phyloP scores from a whole-genome alignment of 2,329 filamentous ascomycete genomes.

The Sordariomycetes sp. region DNA sequence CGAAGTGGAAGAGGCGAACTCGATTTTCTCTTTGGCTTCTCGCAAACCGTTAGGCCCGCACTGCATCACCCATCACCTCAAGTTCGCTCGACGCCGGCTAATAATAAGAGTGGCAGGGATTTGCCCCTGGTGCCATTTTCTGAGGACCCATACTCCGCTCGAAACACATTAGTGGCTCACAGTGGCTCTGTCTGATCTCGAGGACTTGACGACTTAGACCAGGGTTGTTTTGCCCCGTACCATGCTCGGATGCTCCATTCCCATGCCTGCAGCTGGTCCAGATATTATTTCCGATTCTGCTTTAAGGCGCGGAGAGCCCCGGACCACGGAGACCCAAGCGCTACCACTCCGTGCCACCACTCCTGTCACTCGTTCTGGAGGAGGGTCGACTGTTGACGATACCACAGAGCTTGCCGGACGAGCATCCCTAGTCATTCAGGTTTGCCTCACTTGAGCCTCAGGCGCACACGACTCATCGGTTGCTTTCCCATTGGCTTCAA shows the following conservation, averaged over 20 bases:
- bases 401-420: too few species aligned
- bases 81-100: too few species aligned
- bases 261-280: constrained; percentile 28
- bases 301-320: constrained; percentile 36
- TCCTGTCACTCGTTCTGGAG: background rate
- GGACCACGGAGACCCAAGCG: constrained; percentile 22
- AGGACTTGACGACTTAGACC: constrained; percentile 23
- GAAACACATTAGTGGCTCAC: constrained; percentile 29
- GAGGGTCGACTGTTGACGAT: background rate
- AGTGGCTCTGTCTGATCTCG: constrained; percentile 22
- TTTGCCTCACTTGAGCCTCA: too few species aligned
- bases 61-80: too few species aligned
- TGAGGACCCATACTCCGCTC: constrained; percentile 24
- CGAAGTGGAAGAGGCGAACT: too few species aligned
- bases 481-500: background rate
- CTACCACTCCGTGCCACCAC: constrained; percentile 17
- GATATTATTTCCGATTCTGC: constrained; percentile 40
- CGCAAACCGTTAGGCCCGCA: too few species aligned
- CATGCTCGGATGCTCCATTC: constrained; percentile 19
- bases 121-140: constrained; percentile 9
- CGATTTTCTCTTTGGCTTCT: too few species aligned
- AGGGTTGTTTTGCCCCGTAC: constrained; percentile 24
- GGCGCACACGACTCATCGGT: too few species aligned
- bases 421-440: too few species aligned
- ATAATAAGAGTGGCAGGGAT: constrained; percentile 9